Conservation (phyloP, 768 basidiomycete species). For the Leccinum olivaceopallidum region DNA sequence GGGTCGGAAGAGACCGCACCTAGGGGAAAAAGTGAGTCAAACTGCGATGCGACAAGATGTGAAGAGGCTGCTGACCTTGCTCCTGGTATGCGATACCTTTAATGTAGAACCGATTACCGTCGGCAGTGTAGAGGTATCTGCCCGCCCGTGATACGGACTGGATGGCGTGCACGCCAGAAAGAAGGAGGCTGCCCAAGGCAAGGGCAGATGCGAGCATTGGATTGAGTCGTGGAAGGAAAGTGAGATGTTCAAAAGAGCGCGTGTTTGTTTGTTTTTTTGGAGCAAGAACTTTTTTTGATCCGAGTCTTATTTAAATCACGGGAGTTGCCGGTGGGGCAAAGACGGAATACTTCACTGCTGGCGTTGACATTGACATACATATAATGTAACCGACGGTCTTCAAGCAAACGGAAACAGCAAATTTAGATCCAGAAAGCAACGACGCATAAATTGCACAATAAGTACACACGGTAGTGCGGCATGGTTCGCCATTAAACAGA, state of each 20-base stretch:
- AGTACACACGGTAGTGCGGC: conserved; percentile 40
- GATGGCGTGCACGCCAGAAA: conserved; percentile 63
- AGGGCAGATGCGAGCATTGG: conserved; percentile 33
- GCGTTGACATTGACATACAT: not conserved
- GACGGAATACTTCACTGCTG: not conserved
- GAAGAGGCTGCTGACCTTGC: conserved; percentile 52
- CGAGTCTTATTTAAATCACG: not conserved
- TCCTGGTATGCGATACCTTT: conserved; percentile 85
- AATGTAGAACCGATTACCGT: conserved; percentile 82
- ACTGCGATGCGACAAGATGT: not conserved
- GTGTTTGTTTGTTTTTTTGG: not conserved
- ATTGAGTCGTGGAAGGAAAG: conserved; percentile 6
- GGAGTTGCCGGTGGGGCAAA: not conserved
- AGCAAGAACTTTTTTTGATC: not conserved
- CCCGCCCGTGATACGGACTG: conserved; percentile 68
- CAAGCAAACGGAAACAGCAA: not conserved
- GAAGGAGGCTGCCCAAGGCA: conserved; percentile 41
- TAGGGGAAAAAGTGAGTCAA: conserved; percentile 14
- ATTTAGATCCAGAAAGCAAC: conserved; percentile 26
- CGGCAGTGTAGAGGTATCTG: conserved; percentile 76
- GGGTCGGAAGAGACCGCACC: conserved; percentile 41
- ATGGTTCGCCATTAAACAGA: conserved; percentile 40
- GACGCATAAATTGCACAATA: conserved; percentile 40
- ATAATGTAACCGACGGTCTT: not conserved
- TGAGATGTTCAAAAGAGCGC: conserved; percentile 4